phyloP scores from a whole-genome alignment of 2,329 filamentous ascomycete species.

The Exophiala aquamarina region DNA sequence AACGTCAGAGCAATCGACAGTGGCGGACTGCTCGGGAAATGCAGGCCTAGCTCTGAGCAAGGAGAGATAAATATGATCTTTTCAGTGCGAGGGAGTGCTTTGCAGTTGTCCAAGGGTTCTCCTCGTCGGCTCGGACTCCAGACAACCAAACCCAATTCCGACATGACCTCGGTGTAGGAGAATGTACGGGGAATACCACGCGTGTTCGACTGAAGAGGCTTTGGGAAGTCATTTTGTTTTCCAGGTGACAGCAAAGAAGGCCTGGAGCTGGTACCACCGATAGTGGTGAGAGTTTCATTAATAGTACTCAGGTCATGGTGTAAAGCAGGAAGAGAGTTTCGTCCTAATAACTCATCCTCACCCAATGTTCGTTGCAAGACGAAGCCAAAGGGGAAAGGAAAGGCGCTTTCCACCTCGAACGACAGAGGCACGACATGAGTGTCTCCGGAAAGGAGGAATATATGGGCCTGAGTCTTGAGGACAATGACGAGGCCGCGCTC shows the following conservation, averaged over 20 bases:
- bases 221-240: slow-evolving; percentile 56
- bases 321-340: slow-evolving; percentile 42
- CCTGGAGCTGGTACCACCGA: slow-evolving; percentile 39
- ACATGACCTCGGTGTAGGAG: slow-evolving; percentile 26
- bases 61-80: slow-evolving; percentile 24
- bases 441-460: slow-evolving; percentile 85
- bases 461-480: slow-evolving; percentile 86
- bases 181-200: slow-evolving; percentile 26
- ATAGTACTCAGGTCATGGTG: slow-evolving; percentile 27
- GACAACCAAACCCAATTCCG: slow-evolving; percentile 27
- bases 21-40: neutral
- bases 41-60: slow-evolving; percentile 10
- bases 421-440: slow-evolving; percentile 90
- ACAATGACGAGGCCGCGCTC: slow-evolving; percentile 72
- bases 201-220: slow-evolving; percentile 32
- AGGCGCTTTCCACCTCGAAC: slow-evolving; percentile 87
- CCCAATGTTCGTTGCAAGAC: slow-evolving; percentile 78
- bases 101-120: slow-evolving; percentile 20
- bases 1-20: slow-evolving; percentile 23
- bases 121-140: slow-evolving; percentile 22
- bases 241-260: slow-evolving; percentile 50
- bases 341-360: slow-evolving; percentile 38
- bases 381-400: slow-evolving; percentile 77
- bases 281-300: slow-evolving; percentile 34
- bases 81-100: slow-evolving; percentile 21